A percentile compares a stretch with the other conserved stretches of the same genome.
phyloP scores from a whole-genome alignment of 176 grass and related monocot species.

The Tillandsia fasciculata region DNA sequence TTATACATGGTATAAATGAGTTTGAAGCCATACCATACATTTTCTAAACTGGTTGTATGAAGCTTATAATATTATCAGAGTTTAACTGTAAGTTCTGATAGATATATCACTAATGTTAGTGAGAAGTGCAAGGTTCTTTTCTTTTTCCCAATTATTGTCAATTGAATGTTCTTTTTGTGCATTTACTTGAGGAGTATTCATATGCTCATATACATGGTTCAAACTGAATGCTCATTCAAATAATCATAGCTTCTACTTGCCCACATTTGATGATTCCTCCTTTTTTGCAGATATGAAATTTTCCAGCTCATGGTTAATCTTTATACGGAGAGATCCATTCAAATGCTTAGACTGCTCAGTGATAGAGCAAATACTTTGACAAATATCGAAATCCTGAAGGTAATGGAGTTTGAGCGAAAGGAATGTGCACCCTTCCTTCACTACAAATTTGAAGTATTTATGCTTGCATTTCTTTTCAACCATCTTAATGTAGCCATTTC shows the following conservation, averaged over 20 bases:
- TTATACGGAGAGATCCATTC: conserved; percentile 88
- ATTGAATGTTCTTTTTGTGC: background rate
- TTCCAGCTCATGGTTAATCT: conserved; percentile 99
- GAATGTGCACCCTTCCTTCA: background rate
- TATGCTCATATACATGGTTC: background rate
- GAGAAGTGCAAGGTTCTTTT: too few species aligned
- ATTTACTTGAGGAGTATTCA: background rate
- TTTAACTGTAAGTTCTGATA: too few species aligned
- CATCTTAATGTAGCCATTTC: conserved; percentile 9
- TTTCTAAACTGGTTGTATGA: too few species aligned
- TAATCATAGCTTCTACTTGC: conserved; percentile 14
- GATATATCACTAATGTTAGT: too few species aligned
- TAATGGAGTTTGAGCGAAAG: conserved; percentile 17
- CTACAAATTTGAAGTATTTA: conserved; percentile 5
- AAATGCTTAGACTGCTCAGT: conserved; percentile 95
- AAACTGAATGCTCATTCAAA: background rate
- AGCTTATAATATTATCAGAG: too few species aligned
- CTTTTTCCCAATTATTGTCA: too few species aligned
- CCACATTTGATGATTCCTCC: conserved; percentile 20
- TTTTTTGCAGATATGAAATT: conserved; percentile 85
- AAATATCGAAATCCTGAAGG: conserved; percentile 98
- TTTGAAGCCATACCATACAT: too few species aligned
- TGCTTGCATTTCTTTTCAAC: conserved; percentile 21
- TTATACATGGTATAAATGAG: background rate
- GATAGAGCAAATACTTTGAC: conserved; percentile 90